Evolutionary conservation across 805 yeast species (phyloP), one percentile per base, ranked within the genome.

Genomic region (Scheffersomyces coipomensis): DNA sequence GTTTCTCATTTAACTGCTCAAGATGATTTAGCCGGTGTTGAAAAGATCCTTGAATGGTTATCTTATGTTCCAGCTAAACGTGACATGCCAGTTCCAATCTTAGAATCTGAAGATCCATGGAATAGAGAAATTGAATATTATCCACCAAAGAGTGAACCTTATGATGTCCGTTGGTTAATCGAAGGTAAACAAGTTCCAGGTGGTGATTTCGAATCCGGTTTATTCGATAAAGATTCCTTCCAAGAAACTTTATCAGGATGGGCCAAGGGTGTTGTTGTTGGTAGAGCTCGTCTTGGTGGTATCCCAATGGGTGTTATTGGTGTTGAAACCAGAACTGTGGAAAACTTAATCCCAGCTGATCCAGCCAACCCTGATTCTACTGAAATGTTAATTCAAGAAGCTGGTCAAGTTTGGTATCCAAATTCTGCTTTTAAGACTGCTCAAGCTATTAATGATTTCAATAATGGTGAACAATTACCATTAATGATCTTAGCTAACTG

Each of bases 321-420:
- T 53, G 99, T 95, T 50, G 99, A 93, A 68, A 85, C 95, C 17
- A 79, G 93, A 58, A 75, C 83, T 38, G 82, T 95, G 44, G 98
- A 95, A 54, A 93, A 91, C 71, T 68, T 88, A 53, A 64, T 78
- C 46, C 99, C 99, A 35, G 99, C 99, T 31, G 99, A 93, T 61
- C 99, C 99, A 29, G 99, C 99, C 25, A 93, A 93, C 68, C 95
- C 96, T 37, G 89, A 81, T 40, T 90, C 98, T 13, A 88, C 93
- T 31, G 99, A 93, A 67, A 70, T 79, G 52, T 65, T 85, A 58
- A 68, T 88, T 44, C 95, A 86, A 65, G 99, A 93, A 68, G 97
- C 99, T 47, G 99, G 99, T 60, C 97, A 90, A 74, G 99, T 93
- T 51, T 93, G 99, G 99, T 88, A 90, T 73, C 99, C 99, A 55